Evolutionary conservation across 208 protist species (phyloP), one percentile per base, ranked within the genome.

Genomic region (Wallacemonas sp.): DNA sequence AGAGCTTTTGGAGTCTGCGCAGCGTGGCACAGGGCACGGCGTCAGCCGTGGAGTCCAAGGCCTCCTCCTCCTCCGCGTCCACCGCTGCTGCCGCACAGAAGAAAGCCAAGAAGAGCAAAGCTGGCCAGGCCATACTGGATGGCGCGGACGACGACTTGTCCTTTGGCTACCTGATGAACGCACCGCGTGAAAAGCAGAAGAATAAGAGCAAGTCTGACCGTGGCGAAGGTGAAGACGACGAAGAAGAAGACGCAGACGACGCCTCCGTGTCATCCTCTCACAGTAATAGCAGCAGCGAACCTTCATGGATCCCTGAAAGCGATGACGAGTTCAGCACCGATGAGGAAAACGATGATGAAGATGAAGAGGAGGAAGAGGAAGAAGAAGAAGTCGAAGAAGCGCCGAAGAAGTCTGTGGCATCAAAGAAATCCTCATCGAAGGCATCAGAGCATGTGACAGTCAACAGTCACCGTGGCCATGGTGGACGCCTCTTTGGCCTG

Each of bases 1-100:
- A 80, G 34, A 27, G 63, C 23, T 89, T 94, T 68, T 94, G 87
- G 87, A 66, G 66, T 1, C 52, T 87, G 33, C 81, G 87, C 27
- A 67, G 79, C 26, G 81, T 87, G 24, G 87, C 87, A 11, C 77
- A 81, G 24, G 87, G 87, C 16, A 85, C 65, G 21, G 44, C 21
- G 21, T n/a, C 68, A 26, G 11, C 34, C 4, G 26, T 34, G 4
- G 34, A 41, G 11, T 12, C 65, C 49, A 55, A 63, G 27, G 29
- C 33, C 1, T 4, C 54, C 26, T 34, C 69, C 6, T 27, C 57
- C 23, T 4, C 54, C 26, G 26, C 69, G 2, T 27, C 57, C 23
- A 21, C 47, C n/a, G 26, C 26, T 0, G 55, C 57, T 4, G 52
- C 56, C 4, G 39, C 52, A 0, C 56, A 69, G 21, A 9, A 24